phyloP scores from a whole-genome alignment of 805 yeast species.

The Kregervanrija pseudodelftensis region DNA sequence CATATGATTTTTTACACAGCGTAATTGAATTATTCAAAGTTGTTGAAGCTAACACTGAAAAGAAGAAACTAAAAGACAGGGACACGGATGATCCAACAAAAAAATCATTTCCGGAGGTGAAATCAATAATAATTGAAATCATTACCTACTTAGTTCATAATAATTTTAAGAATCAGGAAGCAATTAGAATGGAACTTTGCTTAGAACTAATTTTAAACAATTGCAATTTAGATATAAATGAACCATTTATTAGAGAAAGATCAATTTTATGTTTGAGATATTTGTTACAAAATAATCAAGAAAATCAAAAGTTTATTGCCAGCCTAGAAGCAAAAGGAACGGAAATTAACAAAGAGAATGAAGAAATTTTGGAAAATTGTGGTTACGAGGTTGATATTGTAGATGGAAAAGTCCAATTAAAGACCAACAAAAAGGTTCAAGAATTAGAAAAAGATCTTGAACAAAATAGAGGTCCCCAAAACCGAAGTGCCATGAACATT shows the following conservation, averaged over 20 bases:
- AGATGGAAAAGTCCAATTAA: constrained; percentile 62
- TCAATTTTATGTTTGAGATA: constrained; percentile 73
- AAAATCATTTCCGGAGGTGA: constrained; percentile 53
- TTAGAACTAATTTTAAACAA: constrained; percentile 66
- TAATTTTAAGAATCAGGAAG: constrained; percentile 56
- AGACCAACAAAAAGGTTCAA: constrained; percentile 19
- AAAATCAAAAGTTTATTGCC: constrained; percentile 73
- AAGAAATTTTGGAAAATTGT: constrained; percentile 39
- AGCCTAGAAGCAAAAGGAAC: constrained; percentile 67
- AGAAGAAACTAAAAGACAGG: constrained; percentile 26
- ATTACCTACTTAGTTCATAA: constrained; percentile 50
- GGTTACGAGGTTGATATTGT: constrained; percentile 72
- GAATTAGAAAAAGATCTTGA: constrained; percentile 8
- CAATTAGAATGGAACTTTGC: constrained; percentile 57
- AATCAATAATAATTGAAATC: constrained; percentile 59
- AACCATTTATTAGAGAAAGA: constrained; percentile 83
- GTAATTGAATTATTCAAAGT: constrained; percentile 32
- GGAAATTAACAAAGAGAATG: constrained; percentile 50
- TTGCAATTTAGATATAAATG: constrained; percentile 80
- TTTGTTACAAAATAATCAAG: constrained; percentile 52
- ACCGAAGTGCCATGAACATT: not conserved
- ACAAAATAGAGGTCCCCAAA: not conserved
- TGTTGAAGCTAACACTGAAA: constrained; percentile 35
- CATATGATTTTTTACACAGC: constrained; percentile 30
- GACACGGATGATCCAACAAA: constrained; percentile 9